Base-by-base conservation (phyloP, 768 basidiomycete species). In the Tremella mesenterica region DNA sequence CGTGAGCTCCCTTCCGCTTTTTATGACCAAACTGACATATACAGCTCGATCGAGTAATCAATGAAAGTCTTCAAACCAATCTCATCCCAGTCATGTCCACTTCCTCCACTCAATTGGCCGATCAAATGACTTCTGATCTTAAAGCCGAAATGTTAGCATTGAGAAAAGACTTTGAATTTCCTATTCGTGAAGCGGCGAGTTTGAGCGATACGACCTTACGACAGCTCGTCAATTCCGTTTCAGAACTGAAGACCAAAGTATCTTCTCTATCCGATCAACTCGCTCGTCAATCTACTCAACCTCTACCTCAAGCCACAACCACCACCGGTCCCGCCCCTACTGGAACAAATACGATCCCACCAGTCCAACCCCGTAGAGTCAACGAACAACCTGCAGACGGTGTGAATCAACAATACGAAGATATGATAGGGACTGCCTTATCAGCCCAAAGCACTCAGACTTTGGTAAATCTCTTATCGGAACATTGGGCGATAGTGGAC, bases 81-180 rank as follows among this genome's bases (percentile, higher is more conserved):
- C 47, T 72, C 8, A 29, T 67, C 12, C 67, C 70, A 3, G 58
- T 59, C 10, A 54, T 69, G 23, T 48, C 49, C 23, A 36, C 31
- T 14, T 50, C 52, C 12, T 39, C 48, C 4, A 50, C 50, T 1
- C 46, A 43, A 21, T 31, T 66, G 10, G 51, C 54, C 28, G 67
- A 66, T 44, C 60, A 67, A 39, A 38, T 72, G 3, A 48, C 53
- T 4, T 31, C 27, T 2, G 68, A 67, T 23, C 49, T 72, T 44
- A 62, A 55, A 44, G 59, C 64, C 8, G 68, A 72, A 41, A 64
- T 72, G 60, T 27, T 65, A 1, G 65, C 69, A 61, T 70, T 72
- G 30, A 50, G 64, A 21, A 69, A 69, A 54, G 65, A 68, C 26
- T 30, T 63, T 25, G 45, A 53, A 20, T 59, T 58, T 4, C 54